phyloP scores from a whole-genome alignment of 352 stramenopile species.

The Globisporangium okanoganense region DNA sequence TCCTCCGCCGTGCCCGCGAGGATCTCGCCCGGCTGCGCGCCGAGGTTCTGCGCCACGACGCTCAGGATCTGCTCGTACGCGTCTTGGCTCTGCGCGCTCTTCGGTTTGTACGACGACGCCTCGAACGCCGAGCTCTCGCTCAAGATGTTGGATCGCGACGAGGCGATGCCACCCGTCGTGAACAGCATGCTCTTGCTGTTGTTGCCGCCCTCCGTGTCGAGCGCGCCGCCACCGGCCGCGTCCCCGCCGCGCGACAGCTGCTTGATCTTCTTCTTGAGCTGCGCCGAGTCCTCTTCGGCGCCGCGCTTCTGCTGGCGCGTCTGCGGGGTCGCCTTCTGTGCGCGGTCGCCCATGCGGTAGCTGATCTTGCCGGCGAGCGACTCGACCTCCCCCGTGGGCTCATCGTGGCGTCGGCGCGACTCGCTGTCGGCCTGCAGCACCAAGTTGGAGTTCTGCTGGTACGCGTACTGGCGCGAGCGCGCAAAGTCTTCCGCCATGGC shows the following conservation, averaged over 20 bases:
- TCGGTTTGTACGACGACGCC: constrained; percentile 82
- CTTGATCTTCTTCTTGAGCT: constrained; percentile 72
- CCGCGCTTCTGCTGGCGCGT: constrained; percentile 30
- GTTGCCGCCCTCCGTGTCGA: constrained; percentile 9
- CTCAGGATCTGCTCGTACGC: constrained; percentile 90
- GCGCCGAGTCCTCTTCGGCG: constrained; percentile 36
- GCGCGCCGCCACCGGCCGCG: background rate
- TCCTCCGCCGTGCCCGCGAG: constrained; percentile 90
- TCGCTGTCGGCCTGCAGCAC: constrained; percentile 91
- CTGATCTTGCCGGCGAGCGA: constrained; percentile 69
- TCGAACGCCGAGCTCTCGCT: constrained; percentile 73
- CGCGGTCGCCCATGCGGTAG: constrained; percentile 85
- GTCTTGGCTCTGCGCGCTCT: constrained; percentile 79
- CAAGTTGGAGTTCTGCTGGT: constrained; percentile 93
- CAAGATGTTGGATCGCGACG: constrained; percentile 54
- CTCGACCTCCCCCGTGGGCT: constrained; percentile 87
- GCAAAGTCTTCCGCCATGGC: constrained; percentile 88
- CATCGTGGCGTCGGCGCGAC: constrained; percentile 67
- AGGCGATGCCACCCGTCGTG: constrained; percentile 40
- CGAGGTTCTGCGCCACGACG: constrained; percentile 70
- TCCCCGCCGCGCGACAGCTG: constrained; percentile 29
- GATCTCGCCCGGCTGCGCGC: constrained; percentile 89
- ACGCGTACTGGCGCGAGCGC: constrained; percentile 90
- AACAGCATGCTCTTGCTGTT: constrained; percentile 40
- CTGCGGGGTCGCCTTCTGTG: constrained; percentile 56